Conservation (phyloP, 2,329 filamentous ascomycete species). For the Chrysoporthe deuterocubensis region DNA sequence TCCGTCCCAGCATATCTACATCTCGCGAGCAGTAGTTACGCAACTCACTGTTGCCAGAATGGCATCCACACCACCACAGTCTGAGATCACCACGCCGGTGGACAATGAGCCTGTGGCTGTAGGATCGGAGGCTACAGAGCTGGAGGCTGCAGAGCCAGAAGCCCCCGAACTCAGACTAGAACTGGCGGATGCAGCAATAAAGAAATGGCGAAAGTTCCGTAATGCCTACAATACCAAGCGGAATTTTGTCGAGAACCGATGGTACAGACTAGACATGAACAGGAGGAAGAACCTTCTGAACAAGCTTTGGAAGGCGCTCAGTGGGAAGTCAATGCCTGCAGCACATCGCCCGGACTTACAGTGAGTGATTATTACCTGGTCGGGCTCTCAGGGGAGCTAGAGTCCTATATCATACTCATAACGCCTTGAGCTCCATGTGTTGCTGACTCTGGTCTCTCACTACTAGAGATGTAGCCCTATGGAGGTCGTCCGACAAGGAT, state of each 20-base stretch:
- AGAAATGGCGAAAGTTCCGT: not conserved
- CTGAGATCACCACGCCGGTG: not conserved
- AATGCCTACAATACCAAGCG: not conserved
- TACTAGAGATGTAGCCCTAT: not conserved
- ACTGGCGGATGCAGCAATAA: not conserved
- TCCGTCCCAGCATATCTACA: not conserved
- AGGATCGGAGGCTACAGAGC: too few species aligned
- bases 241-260: not conserved
- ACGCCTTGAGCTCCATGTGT: too few species aligned
- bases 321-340: not conserved
- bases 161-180: not conserved
- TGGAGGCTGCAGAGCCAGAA: too few species aligned
- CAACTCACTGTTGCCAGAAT: not conserved
- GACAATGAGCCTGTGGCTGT: too few species aligned
- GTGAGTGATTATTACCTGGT: not conserved
- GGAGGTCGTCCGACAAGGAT: not conserved
- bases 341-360: not conserved
- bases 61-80: not conserved
- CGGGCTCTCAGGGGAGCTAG: too few species aligned
- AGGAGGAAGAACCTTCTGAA: not conserved
- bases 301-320: not conserved
- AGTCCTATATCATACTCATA: too few species aligned
- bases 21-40: not conserved
- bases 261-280: not conserved
- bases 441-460: not conserved